Evolutionary conservation across 345 rosid species (phyloP).

Genomic region (Citrus maxima): DNA sequence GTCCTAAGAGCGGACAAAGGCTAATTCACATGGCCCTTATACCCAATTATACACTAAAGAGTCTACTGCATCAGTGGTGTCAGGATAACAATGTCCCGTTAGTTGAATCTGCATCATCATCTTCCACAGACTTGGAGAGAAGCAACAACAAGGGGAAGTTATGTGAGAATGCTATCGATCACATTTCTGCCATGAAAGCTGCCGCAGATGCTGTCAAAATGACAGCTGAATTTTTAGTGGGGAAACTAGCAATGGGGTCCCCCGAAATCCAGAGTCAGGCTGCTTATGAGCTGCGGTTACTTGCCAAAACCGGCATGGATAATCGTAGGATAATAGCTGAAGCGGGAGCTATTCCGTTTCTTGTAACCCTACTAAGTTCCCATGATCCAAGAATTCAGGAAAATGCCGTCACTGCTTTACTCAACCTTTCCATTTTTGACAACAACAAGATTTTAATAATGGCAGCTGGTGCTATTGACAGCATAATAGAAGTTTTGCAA

Average conservation of each 20-base stretch:
- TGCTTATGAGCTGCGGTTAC: constrained; percentile 62
- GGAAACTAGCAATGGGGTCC: constrained; percentile 70
- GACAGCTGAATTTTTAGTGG: constrained; percentile 72
- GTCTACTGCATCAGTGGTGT: constrained; percentile 62
- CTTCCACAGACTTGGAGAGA: constrained; percentile 28
- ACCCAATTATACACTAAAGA: constrained; percentile 65
- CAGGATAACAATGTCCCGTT: constrained; percentile 53
- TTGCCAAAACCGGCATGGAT: constrained; percentile 68
- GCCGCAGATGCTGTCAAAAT: constrained; percentile 51
- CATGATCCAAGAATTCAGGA: constrained; percentile 58
- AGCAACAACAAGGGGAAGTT: constrained; percentile 26
- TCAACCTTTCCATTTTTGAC: constrained; percentile 58
- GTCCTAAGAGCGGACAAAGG: constrained; percentile 66
- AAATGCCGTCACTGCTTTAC: constrained; percentile 63
- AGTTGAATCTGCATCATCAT: constrained; percentile 33
- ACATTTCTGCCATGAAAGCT: constrained; percentile 47
- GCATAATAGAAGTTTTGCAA: constrained; percentile 48
- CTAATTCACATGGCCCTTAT: constrained; percentile 64
- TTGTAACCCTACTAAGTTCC: constrained; percentile 46
- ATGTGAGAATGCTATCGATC: constrained; percentile 37
- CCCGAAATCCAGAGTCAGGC: constrained; percentile 58
- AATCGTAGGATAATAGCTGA: constrained; percentile 56
- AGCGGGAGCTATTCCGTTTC: constrained; percentile 70
- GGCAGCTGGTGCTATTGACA: constrained; percentile 66
- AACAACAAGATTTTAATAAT: constrained; percentile 62